Evolutionary conservation across 805 yeast genomes (phyloP), one percentile per base, ranked within the genome.

Genomic region (Candida xyloterini): DNA sequence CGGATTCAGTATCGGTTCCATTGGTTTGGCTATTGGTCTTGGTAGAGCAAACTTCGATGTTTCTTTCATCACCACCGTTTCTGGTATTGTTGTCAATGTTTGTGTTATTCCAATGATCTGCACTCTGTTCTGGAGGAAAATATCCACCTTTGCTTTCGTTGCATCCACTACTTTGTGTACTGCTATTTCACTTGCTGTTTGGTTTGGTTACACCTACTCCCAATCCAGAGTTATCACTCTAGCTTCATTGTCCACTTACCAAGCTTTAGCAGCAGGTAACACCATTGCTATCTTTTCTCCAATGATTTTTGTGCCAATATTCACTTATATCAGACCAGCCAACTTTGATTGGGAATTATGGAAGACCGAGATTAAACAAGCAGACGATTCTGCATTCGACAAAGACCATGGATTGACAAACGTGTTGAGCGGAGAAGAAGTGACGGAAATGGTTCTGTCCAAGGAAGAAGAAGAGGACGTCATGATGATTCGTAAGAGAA

Each of bases 241-340:
- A 57, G 61, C 52, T 9, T 42, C 59, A 1, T 67, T 78, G 27
- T 73, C 74, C 38, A 70, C 68, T 41, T 78, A 76, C 53, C 68
- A 68, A 46, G 65, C 81, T 15, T 71, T 71, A 70, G 70, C 76
- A 43, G 74, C 77, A 1, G 82, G 82, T 30, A 76, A 76, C 53
- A 73, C 76, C 11, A 73, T 74, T 44, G 79, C 81, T 1, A 65
- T 76, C 42, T 71, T 68, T 36, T 58, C 73, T 16, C 81, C 81
- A 1, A 47, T 67, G 29, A 45, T 76, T 10, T 51, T 71, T 23
- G 55, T 72, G 35, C 79, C 77, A 14, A 50, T 67, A 3, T 61
- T 76, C 35, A 74, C 78, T 5, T 58, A 62, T 27, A 49, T 57
- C 6, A 69, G 65, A 54, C 71, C 69, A 46, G 78, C 76, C 4